A percentile compares a stretch with the other conserved stretches of the same genome.
These are phyloP conservation scores for Coleophoma crateriformis DNA, from an alignment of 2,329 filamentous ascomycete species.

Conservation along the genomic window DNA sequence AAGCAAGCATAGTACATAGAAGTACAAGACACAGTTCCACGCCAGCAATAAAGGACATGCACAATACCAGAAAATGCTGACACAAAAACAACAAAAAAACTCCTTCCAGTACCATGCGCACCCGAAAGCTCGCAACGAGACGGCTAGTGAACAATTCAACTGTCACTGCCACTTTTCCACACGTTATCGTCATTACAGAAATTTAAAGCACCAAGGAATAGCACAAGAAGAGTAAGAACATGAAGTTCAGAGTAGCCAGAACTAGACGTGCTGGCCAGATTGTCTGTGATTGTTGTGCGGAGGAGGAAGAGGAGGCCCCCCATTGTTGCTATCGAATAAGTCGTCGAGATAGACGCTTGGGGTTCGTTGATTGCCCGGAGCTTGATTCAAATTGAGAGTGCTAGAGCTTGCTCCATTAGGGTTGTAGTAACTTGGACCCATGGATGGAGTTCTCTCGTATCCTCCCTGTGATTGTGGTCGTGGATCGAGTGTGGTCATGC, in stretches of 20 bases:
- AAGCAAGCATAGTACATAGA: background rate
- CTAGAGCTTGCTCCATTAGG: slow-evolving; percentile 46
- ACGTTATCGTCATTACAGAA: too few relatives aligned
- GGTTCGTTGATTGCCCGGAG: slow-evolving; percentile 58
- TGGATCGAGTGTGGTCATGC: background rate
- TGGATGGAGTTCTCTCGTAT: slow-evolving; percentile 45
- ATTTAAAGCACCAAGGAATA: too few relatives aligned
- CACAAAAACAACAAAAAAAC: too few relatives aligned
- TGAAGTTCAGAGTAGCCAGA: too few relatives aligned
- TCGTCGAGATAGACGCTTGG: slow-evolving; percentile 90
- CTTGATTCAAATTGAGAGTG: slow-evolving; percentile 58
- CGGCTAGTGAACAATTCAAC: too few relatives aligned
- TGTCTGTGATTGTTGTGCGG: background rate
- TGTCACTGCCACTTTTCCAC: too few relatives aligned
- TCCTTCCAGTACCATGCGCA: too few relatives aligned
- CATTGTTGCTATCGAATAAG: slow-evolving; percentile 58
- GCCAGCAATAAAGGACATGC: background rate
- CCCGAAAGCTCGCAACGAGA: too few relatives aligned
- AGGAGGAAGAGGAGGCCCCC: background rate
- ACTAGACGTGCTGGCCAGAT: too few relatives aligned
- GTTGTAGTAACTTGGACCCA: slow-evolving; percentile 49
- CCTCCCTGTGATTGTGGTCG: slow-evolving; percentile 43
- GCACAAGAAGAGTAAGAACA: too few relatives aligned
- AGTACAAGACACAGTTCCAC: background rate
- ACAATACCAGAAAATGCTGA: background rate